Base-by-base conservation (phyloP, 371 early-diverging fungal genomes). In the Haplosporangium sp. region DNA sequence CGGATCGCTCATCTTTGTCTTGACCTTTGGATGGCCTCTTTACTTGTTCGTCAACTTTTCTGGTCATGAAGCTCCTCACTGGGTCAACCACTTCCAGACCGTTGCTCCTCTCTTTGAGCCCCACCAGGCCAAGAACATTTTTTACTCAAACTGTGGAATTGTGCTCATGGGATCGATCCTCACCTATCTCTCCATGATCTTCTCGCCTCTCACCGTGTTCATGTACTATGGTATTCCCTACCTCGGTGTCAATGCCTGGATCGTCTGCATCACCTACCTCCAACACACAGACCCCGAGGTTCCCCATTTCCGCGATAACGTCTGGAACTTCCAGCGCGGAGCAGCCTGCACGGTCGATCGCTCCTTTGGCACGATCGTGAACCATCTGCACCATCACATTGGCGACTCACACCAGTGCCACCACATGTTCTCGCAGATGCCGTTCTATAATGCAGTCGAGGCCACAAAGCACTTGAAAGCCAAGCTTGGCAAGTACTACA, bases 351-450 rank as follows among this genome's bases (percentile, higher is more conserved):
- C 92, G 54, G 86, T 96, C 23, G 96, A 96, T 74, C 93, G 95
- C 59, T 91, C 90, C 80, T 95, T 86, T 69, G 95, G 96, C 53
- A 82, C 80, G 69, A 69, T 95, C 64, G 82, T 95, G 74, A 89
- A 95, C 84, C 81, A 85, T 82, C 87, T 91, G 80, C 86, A 91
- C 82, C 95, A 95, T 82, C 91, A 91, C 77, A 94, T 94, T 62
- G 83, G 89, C 59, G 93, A 94, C 82, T 90, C 93, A 10, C 94
- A 94, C 65, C 93, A 94, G 59, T 93, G 90, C n/a, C 96, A 96
- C 74, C 95, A 96, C 79, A 79, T 94, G 69, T 96, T 95, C 82
- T 92, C 93, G 18, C 89, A 87, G 41, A 95, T 96, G 94, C 96
- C 96, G 40, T 93, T 93, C 82, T 96, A 96, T 85, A 86, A 96